Evolutionary conservation across 1,139 yeast species (phyloP).

Genomic region (Geotrichum aggregatum): DNA sequence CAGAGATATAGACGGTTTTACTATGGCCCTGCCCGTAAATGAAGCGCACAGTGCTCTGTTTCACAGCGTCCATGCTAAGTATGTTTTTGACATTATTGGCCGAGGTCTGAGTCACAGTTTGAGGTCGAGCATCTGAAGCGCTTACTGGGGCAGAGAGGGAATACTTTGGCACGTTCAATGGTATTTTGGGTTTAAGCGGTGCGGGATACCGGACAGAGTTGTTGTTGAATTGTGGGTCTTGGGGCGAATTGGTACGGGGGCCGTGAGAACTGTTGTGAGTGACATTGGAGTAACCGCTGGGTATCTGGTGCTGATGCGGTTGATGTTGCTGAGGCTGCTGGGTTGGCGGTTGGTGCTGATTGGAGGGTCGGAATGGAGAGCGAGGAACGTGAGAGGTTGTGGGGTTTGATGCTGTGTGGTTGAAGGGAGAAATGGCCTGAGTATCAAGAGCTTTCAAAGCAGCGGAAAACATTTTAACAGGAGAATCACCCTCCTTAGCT

Average conservation of each 20-base stretch:
- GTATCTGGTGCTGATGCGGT: neutral
- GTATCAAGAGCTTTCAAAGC: conserved; percentile 27
- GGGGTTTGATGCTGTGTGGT: conserved; percentile 6
- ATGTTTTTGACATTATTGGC: conserved; percentile 24
- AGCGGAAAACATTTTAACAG: conserved; percentile 8
- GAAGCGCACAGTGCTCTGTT: conserved; percentile 54
- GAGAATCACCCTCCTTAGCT: conserved; percentile 26
- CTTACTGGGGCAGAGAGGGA: conserved; percentile 20
- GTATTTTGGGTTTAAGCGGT: conserved; percentile 1
- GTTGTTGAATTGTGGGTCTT: conserved; percentile 7
- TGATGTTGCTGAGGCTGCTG: neutral
- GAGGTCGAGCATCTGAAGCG: conserved; percentile 17
- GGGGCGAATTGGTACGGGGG: conserved; percentile 6
- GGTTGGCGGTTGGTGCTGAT: neutral
- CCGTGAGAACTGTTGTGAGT: neutral
- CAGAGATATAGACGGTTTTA: conserved; percentile 67
- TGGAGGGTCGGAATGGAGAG: neutral
- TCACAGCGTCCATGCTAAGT: conserved; percentile 35
- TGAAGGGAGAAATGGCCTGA: conserved; percentile 29
- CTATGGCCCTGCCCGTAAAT: conserved; percentile 60
- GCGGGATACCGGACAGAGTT: conserved; percentile 2
- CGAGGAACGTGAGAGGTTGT: neutral
- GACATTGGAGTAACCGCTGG: neutral
- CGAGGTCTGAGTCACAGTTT: conserved; percentile 13
- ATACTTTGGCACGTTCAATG: conserved; percentile 15